Conservation (phyloP, 352 stramenopile species). For the Plasmopara muralis region DNA sequence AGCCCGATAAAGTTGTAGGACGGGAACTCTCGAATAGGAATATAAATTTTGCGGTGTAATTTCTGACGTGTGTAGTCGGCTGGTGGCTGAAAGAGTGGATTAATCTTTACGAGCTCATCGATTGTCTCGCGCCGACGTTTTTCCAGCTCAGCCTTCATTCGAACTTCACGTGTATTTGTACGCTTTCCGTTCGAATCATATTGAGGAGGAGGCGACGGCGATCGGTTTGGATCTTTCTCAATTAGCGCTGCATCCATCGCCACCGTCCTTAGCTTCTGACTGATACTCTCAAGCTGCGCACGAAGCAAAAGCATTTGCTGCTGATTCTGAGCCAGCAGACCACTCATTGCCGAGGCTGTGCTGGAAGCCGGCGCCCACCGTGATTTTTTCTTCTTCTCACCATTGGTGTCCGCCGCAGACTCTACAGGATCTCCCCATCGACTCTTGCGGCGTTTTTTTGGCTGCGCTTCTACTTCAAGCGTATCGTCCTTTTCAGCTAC, state of each 20-base stretch:
- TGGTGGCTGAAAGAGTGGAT: slow-evolving; percentile 84
- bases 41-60: slow-evolving; percentile 94
- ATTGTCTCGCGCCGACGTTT: slow-evolving; percentile 90
- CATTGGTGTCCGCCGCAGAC: slow-evolving; percentile 15
- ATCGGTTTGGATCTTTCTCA: slow-evolving; percentile 85
- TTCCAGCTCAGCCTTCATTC: slow-evolving; percentile 90
- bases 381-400: slow-evolving; percentile 75
- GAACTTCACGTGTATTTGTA: slow-evolving; percentile 94
- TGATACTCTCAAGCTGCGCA: slow-evolving; percentile 66
- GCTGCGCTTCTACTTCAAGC: slow-evolving; percentile 25
- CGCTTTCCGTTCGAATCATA: slow-evolving; percentile 96
- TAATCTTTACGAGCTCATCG: slow-evolving; percentile 94
- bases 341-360: slow-evolving; percentile 33
- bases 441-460: slow-evolving; percentile 74
- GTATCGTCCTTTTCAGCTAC: slow-evolving; percentile 5
- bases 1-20: slow-evolving; percentile 99
- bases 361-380: slow-evolving; percentile 57
- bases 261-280: slow-evolving; percentile 73
- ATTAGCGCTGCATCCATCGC: slow-evolving; percentile 65
- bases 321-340: slow-evolving; percentile 50
- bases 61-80: slow-evolving; percentile 90
- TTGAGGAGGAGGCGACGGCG: slow-evolving; percentile 88
- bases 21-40: slow-evolving; percentile 96
- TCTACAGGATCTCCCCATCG: slow-evolving; percentile 76
- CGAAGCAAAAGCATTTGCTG: slow-evolving; percentile 70